These are phyloP conservation scores for Clavaria fumosa DNA, from an alignment of 768 basidiomycete genomes.

Conservation along the genomic window DNA sequence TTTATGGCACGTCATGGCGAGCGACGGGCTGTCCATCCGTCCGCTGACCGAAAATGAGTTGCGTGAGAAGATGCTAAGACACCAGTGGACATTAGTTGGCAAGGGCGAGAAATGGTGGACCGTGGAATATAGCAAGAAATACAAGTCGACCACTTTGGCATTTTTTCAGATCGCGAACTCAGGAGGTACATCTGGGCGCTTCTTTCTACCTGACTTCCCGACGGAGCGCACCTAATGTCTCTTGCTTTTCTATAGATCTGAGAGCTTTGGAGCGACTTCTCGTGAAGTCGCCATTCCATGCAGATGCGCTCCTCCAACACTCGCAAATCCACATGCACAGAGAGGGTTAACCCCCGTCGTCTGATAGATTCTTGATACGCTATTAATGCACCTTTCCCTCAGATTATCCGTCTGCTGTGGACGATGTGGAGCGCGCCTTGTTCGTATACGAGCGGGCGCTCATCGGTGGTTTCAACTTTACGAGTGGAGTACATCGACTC, in stretches of 20 bases:
- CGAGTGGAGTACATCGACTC: conserved; percentile 64
- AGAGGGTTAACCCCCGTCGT: conserved; percentile 45
- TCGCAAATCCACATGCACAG: conserved; percentile 76
- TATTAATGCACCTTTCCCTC: background rate
- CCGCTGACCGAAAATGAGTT: conserved; percentile 41
- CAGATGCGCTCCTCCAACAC: conserved; percentile 78
- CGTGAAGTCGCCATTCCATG: conserved; percentile 77
- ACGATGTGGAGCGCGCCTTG: conserved; percentile 82
- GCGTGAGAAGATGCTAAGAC: conserved; percentile 23
- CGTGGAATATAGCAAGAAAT: conserved; percentile 72
- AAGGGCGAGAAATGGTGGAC: conserved; percentile 77
- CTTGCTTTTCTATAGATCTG: conserved; percentile 39
- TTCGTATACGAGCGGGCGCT: conserved; percentile 90
- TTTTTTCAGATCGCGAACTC: conserved; percentile 73
- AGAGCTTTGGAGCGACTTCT: conserved; percentile 64
- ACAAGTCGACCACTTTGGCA: conserved; percentile 63
- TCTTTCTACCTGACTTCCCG: background rate
- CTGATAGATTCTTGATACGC: background rate
- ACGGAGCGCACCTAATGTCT: background rate
- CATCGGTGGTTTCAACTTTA: conserved; percentile 74
- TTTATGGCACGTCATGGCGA: conserved; percentile 58
- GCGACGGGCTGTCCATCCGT: conserved; percentile 61
- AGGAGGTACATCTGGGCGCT: conserved; percentile 64
- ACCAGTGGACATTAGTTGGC: conserved; percentile 24
- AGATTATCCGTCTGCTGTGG: conserved; percentile 77